phyloP scores from a whole-genome alignment of 805 yeast species.

The Wickerhamomyces xylosicus region DNA sequence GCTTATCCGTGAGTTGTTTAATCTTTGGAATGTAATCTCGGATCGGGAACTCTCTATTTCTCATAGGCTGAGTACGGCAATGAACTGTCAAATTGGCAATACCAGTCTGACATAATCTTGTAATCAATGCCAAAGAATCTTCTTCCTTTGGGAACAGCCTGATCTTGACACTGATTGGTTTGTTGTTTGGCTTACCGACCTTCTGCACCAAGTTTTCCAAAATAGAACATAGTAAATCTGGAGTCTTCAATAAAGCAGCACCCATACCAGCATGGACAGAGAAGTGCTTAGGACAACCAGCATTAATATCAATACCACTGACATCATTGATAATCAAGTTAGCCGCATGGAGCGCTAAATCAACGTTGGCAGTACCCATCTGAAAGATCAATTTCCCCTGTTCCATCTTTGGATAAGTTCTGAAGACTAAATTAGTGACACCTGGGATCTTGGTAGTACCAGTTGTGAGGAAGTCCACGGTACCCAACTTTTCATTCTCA shows the following conservation, averaged over 20 bases:
- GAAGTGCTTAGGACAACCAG: conserved; percentile 97
- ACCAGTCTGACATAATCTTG: conserved; percentile 60
- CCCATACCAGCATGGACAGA: conserved; percentile 97
- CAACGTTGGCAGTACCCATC: conserved; percentile 79
- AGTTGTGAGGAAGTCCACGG: conserved; percentile 47
- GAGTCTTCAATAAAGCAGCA: conserved; percentile 78
- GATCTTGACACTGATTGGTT: conserved; percentile 87
- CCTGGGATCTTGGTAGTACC: conserved; percentile 34
- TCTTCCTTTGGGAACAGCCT: conserved; percentile 59
- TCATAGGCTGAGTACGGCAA: conserved; percentile 83
- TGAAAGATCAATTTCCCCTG: conserved; percentile 70
- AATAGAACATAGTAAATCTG: conserved; percentile 67
- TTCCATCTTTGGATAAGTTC: conserved; percentile 61
- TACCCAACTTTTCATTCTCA: conserved; percentile 42
- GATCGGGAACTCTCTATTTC: conserved; percentile 75
- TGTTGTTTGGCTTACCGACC: conserved; percentile 67
- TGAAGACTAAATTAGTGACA: conserved; percentile 51
- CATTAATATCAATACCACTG: conserved; percentile 85
- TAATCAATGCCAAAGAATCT: conserved; percentile 50
- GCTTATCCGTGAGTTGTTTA: conserved; percentile 45
- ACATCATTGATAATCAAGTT: conserved; percentile 73
- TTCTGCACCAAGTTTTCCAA: conserved; percentile 57
- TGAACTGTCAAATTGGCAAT: conserved; percentile 81
- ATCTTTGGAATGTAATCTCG: conserved; percentile 59
- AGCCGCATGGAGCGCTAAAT: conserved; percentile 84